phyloP scores from a whole-genome alignment of 2,329 filamentous ascomycete species.

The Thielaviopsis euricoi region DNA sequence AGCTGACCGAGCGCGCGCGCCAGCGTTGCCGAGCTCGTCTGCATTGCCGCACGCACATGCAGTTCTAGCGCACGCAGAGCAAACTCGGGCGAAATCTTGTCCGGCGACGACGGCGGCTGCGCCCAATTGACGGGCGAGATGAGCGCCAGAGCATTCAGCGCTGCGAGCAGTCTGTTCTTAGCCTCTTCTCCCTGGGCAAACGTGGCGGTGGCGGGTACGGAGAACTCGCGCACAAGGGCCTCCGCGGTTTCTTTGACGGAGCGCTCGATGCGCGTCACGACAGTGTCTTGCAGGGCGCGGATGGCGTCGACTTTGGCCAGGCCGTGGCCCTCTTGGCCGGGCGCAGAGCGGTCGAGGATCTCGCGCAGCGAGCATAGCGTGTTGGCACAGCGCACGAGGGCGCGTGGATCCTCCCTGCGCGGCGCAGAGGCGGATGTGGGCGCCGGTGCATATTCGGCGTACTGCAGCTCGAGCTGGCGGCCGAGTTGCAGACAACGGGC shows the following conservation, averaged over 20 bases:
- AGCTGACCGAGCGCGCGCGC: slow-evolving; percentile 62
- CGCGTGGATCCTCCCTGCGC: slow-evolving; percentile 52
- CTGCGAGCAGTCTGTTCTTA: slow-evolving; percentile 55
- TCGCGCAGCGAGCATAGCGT: slow-evolving; percentile 63
- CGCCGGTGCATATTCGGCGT: slow-evolving; percentile 46
- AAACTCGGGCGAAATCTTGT: slow-evolving; percentile 48
- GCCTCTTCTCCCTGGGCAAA: slow-evolving; percentile 57
- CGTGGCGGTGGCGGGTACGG: slow-evolving; percentile 40
- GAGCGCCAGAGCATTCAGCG: slow-evolving; percentile 61
- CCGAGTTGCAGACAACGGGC: slow-evolving; percentile 66
- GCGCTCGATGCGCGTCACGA: slow-evolving; percentile 57
- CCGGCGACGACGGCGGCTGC: slow-evolving; percentile 14
- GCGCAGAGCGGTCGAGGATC: slow-evolving; percentile 48
- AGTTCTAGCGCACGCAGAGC: slow-evolving; percentile 63
- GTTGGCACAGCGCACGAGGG: slow-evolving; percentile 67
- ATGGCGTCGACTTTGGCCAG: slow-evolving; percentile 61
- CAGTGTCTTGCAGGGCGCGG: slow-evolving; percentile 48
- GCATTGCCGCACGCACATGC: slow-evolving; percentile 67
- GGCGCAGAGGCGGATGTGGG: slow-evolving; percentile 19
- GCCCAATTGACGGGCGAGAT: slow-evolving; percentile 44
- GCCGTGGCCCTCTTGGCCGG: slow-evolving; percentile 59
- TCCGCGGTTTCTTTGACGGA: slow-evolving; percentile 58
- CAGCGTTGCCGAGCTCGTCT: slow-evolving; percentile 60
- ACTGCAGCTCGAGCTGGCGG: slow-evolving; percentile 72
- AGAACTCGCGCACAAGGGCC: slow-evolving; percentile 70